A percentile compares a stretch with the other conserved stretches of the same genome.
Evolutionary conservation across 2,329 filamentous ascomycete genomes (phyloP).

Genomic region (Neopestalotiopsis rosae): DNA sequence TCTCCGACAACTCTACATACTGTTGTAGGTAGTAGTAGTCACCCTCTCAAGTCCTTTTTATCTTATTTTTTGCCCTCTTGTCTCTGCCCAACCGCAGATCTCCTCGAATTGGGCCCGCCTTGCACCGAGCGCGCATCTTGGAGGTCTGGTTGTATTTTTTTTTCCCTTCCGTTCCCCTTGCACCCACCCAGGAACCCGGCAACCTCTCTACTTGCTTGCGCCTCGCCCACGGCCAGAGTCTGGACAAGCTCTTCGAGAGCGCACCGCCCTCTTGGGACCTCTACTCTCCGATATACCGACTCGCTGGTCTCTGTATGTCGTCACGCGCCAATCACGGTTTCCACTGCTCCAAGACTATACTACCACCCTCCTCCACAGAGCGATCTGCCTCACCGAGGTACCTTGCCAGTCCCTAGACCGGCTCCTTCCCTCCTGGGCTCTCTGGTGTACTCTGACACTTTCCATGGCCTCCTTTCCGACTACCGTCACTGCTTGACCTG

Average conservation of each 20-base stretch:
- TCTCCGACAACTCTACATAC: slow-evolving; percentile 24
- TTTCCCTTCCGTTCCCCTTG: slow-evolving; percentile 9
- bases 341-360: slow-evolving; percentile 16
- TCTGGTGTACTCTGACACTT: slow-evolving; percentile 37
- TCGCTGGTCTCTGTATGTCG: slow-evolving; percentile 31
- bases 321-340: slow-evolving; percentile 25
- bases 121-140: slow-evolving; percentile 27
- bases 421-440: slow-evolving; percentile 32
- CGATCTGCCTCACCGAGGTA: slow-evolving; percentile 22
- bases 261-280: slow-evolving; percentile 14
- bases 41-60: slow-evolving; percentile 2
- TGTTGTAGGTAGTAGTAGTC: background rate
- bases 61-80: slow-evolving; percentile 21
- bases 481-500: slow-evolving; percentile 40
- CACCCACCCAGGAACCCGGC: slow-evolving; percentile 31
- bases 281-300: slow-evolving; percentile 25
- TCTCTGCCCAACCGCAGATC: slow-evolving; percentile 46
- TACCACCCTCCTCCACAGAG: slow-evolving; percentile 17
- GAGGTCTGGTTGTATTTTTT: slow-evolving; percentile 2
- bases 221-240: slow-evolving; percentile 12
- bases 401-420: slow-evolving; percentile 31
- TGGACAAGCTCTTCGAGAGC: slow-evolving; percentile 12
- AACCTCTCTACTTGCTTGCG: slow-evolving; percentile 30
- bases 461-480: slow-evolving; percentile 41
- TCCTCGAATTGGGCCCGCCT: slow-evolving; percentile 28